Conservation (phyloP, 2,329 filamentous ascomycete genomes). For the Chaetomiaceae sp. region DNA sequence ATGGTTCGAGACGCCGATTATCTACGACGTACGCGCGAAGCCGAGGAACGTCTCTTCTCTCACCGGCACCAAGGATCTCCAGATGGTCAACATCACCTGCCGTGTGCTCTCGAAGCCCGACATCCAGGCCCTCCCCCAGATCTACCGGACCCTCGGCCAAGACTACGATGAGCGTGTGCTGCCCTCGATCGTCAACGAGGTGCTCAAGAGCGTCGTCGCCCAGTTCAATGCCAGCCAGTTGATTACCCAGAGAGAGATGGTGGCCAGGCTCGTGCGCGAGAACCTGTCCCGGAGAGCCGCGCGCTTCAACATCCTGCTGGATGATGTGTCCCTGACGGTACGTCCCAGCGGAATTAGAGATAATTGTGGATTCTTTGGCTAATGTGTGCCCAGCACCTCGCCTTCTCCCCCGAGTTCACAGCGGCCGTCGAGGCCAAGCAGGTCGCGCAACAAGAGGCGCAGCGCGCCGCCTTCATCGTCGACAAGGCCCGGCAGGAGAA, state of each 20-base stretch:
- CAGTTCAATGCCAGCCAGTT: constrained; percentile 98
- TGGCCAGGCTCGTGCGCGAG: constrained; percentile 84
- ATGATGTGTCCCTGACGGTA: constrained; percentile 96
- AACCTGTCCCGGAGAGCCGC: constrained; percentile 88
- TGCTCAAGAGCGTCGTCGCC: constrained; percentile 95
- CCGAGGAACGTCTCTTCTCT: constrained; percentile 94
- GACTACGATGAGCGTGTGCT: constrained; percentile 97
- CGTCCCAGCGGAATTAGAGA: constrained; percentile 27
- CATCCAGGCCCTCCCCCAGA: constrained; percentile 85
- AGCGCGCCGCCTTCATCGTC: constrained; percentile 93
- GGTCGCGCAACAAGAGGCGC: constrained; percentile 84
- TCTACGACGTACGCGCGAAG: constrained; percentile 97
- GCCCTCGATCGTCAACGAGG: constrained; percentile 97
- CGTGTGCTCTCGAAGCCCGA: constrained; percentile 93
- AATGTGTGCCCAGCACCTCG: constrained; percentile 52
- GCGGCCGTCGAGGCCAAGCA: constrained; percentile 71
- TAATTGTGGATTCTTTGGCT: constrained; percentile 20
- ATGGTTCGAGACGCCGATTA: constrained; percentile 95
- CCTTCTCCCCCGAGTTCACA: constrained; percentile 70
- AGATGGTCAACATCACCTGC: constrained; percentile 99
- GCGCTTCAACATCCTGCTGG: constrained; percentile 93
- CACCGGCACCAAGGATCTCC: constrained; percentile 96
- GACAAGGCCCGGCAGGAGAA: constrained; percentile 99
- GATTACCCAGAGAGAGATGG: constrained; percentile 98
- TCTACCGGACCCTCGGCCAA: constrained; percentile 89